Base-by-base conservation (phyloP, 441 rosid genomes). In the Geranium incanum region DNA sequence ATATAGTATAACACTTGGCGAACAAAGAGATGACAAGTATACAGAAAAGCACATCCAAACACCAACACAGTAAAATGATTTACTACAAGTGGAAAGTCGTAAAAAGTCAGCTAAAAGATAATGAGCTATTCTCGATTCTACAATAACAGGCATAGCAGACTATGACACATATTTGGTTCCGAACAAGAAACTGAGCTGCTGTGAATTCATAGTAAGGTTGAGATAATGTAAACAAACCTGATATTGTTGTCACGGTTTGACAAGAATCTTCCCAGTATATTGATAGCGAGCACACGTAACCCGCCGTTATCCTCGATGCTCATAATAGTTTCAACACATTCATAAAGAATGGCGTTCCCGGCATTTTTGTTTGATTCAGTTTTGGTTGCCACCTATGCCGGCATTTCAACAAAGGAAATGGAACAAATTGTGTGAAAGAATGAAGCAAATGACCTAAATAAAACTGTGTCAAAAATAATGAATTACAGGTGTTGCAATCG, bases 221-320 rank as follows among this genome's bases (percentile, higher is more conserved):
- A 36, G 45, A 28, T 45, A 37, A 36, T 39, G 8, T 5, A 73
- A 39, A 36, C 38, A 43, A 57, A 95, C 99, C 99, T 93, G 85
- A 91, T 95, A 85, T 95, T 95, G 80, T 95, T 95, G 91, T 92
- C 99, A 68, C 96, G 96, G 79, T 95, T 95, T 65, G 99, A 91
- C 86, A 95, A 84, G 77, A 95, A 95, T 78, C 95, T 93, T 83
- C 99, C 99, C 84, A 95, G 76, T 70, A 95, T 93, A 80, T 95
- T 95, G 78, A 95, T 89, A 79, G 99, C 98, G 81, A 95, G 98
- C 78, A 95, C 98, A 80, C 99, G 94, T 75, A 95, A 87, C 76
- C 98, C 97, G 83, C 86, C 89, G 77, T 86, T 91, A 74, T 95
- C 99, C 82, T 92, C 98, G 80, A 92, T 86, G 86, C 98, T 89